phyloP scores from a whole-genome alignment of 2,329 filamentous ascomycete genomes.

The Davidsoniella eucalypti region DNA sequence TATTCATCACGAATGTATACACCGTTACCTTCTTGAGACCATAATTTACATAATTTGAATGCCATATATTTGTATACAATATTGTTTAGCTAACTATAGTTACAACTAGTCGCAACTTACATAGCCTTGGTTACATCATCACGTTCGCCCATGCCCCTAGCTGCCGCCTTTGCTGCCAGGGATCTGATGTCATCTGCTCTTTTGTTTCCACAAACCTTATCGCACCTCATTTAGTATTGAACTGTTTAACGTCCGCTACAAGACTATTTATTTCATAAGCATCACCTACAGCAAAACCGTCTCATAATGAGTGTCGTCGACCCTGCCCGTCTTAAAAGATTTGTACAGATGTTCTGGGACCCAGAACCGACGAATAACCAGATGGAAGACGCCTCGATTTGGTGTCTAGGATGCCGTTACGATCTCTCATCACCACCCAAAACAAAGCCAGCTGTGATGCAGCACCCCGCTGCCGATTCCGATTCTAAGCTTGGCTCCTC shows the following conservation, averaged over 20 bases:
- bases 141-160: background rate
- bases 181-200: slow-evolving; percentile 9
- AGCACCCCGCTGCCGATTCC: background rate
- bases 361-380: slow-evolving; percentile 72
- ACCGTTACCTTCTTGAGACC: background rate
- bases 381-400: slow-evolving; percentile 51
- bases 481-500: background rate
- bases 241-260: background rate
- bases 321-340: slow-evolving; percentile 57
- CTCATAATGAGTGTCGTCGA: slow-evolving; percentile 41
- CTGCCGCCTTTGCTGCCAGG: background rate
- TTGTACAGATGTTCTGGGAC: slow-evolving; percentile 87
- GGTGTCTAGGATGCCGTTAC: slow-evolving; percentile 55
- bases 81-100: background rate
- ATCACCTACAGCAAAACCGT: background rate
- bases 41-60: no score
- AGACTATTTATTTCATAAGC: background rate
- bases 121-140: background rate
- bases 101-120: background rate
- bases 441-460: background rate
- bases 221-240: no score
- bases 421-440: slow-evolving; percentile 20
- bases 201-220: background rate
- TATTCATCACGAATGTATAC: background rate
- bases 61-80: no score